These are phyloP conservation scores for Neurospora hispaniola DNA, from an alignment of 495 filamentous ascomycete species.

Conservation along the genomic window DNA sequence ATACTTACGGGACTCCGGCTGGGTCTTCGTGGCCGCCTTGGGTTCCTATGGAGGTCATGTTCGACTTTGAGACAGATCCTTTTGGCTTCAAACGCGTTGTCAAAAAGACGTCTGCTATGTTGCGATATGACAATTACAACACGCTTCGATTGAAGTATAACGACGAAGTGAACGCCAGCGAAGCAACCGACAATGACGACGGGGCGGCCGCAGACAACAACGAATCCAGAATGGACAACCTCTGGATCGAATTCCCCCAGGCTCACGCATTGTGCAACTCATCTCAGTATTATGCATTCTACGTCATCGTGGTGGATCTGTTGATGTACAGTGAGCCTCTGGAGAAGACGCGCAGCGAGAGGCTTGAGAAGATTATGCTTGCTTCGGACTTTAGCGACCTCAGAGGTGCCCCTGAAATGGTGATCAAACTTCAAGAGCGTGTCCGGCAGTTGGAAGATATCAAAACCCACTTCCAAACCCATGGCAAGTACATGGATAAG, in stretches of 20 bases:
- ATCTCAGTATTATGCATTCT: conserved; percentile 90
- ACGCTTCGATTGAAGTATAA: conserved; percentile 95
- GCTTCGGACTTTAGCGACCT: conserved; percentile 99
- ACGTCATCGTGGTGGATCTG: conserved; percentile 91
- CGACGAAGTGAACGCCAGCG: conserved; percentile 70
- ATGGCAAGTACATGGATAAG: conserved; percentile 77
- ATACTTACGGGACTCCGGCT: conserved; percentile 75
- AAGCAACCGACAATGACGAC: conserved; percentile 15
- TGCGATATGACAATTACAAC: conserved; percentile 97
- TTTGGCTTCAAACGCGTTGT: conserved; percentile 95
- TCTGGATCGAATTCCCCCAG: conserved; percentile 93
- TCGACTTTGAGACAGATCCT: conserved; percentile 82
- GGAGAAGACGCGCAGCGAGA: conserved; percentile 88
- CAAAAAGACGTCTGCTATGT: conserved; percentile 82
- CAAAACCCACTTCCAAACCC: conserved; percentile 89
- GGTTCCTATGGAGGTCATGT: conserved; percentile 97
- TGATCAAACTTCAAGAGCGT: conserved; percentile 77
- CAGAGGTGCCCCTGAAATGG: conserved; percentile 86
- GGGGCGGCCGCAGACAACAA: conserved; percentile 37
- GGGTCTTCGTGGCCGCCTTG: conserved; percentile 92
- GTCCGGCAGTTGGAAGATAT: conserved; percentile 94
- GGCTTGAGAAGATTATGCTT: conserved; percentile 95
- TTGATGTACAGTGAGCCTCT: conserved; percentile 90
- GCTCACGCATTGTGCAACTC: conserved; percentile 91
- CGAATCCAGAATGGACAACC: conserved; percentile 81